Base-by-base conservation (phyloP, 2,329 filamentous ascomycete species). In the Colletotrichum costaricense region DNA sequence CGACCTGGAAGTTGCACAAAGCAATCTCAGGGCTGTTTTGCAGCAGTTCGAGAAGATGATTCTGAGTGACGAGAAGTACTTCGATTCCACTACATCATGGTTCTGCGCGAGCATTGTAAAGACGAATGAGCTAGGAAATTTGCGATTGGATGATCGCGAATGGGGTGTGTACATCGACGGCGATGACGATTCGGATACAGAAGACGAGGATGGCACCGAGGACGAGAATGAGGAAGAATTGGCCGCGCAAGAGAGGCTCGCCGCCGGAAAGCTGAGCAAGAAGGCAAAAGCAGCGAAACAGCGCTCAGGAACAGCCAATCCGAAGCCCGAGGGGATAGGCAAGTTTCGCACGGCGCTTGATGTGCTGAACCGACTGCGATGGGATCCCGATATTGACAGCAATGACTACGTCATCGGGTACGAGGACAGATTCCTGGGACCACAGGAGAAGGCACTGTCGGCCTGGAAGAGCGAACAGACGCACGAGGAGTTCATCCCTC, bases 401-500 rank as follows among this genome's bases (percentile, higher is more conserved):
- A 80, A 80, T 24, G 86, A 91, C 74, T 91, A 87, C 75, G 74
- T 91, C 5, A 84, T 92, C 62, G 90, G 89, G 1, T 92, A 92
- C 76, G 87, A 90, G 76, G 90, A 92, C 78, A 84, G 90, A 19
- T 92, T 92, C 76, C 73, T 84, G 4, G 89, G 89, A 1, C 83
- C 85, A 2, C 85, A 84, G 75, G 90, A 92, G 79, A 88, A 87
- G 75, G 78, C 84, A 2, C 80, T 92, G 5, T 86, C 86, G 64
- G 81, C 84, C 35, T 92, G 90, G 90, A 91, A 89, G 82, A 84
- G 82, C 19, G 90, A 92, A 77, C 87, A 89, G 80, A 91, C 90
- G 38, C 88, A 92, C 75, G 89, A 92, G 72, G 90, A 92, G 79
- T 93, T 91, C 77, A 92, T 93, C 68, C 91, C 91, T 7, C 89